Base-by-base conservation (phyloP, 2,329 filamentous ascomycete genomes). In the Diaporthe vaccinii region DNA sequence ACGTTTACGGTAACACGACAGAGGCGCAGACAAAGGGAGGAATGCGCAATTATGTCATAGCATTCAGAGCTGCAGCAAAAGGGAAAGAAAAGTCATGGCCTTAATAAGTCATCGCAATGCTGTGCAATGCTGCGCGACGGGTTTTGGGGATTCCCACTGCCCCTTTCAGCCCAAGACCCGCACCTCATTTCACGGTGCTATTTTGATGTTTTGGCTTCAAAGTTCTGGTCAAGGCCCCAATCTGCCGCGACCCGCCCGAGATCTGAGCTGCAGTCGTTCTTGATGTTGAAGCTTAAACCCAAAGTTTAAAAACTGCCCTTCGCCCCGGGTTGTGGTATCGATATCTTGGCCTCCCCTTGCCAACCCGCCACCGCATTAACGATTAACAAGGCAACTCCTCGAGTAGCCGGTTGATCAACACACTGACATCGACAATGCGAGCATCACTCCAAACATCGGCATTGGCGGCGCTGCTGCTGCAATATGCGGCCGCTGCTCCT, bases 141-240 rank as follows among this genome's bases (percentile, higher is more conserved):
- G 20, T 46, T 49, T 44, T 17, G 41, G n/a, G 28, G 46, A 41
- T 68, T 68, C 34, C 46, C 65, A 53, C 65, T 53, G 22, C 65
- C 65, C 65, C 65, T 53, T 68, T 68, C n/a, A 15, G 65, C 46
- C 28, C 46, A 36, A 68, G 65, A 68, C 65, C 65, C 65, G 65
- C 65, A 68, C n/a, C 65, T 68, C 65, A 53, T 53, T n/a, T 68
- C 15, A 68, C 31, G n/a, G n/a, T 68, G 46, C 65, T 68, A 68
- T 53, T 68, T 68, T 53, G 46, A 68, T 14, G 28, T 39, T 68
- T 53, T 68, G 65, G 15, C 65, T 39, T 68, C 46, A 28, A 25
- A 53, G 46, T 53, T 39, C 22, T 44, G 62, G 39, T 51, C 44
- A 15, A 39, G 62, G 20, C 46, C 53, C 62, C 9, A 53, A 53